A percentile compares a stretch with the other conserved stretches of the same genome.
These are phyloP conservation scores for Xylariaceae sp. DNA, from an alignment of 2,329 filamentous ascomycete genomes.

Conservation along the genomic window DNA sequence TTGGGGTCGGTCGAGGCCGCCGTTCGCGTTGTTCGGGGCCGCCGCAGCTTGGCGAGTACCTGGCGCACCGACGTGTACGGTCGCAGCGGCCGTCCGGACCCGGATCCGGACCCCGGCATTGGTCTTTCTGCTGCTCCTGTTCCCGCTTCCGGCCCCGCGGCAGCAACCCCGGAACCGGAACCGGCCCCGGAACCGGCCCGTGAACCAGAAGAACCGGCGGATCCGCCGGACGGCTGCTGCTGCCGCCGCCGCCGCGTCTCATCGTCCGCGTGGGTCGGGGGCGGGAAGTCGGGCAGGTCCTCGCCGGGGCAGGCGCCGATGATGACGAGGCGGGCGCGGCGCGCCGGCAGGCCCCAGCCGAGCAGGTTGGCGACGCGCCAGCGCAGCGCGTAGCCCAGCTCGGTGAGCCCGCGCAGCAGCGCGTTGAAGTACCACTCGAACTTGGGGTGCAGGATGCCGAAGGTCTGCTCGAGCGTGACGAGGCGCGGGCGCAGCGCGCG, in stretches of 20 bases:
- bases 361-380: constrained; percentile 55
- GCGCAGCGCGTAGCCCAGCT: constrained; percentile 58
- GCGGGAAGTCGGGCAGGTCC: constrained; percentile 56
- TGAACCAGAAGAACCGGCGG: no score
- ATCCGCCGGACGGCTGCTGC: no score
- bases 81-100: constrained; percentile 24
- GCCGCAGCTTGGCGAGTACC: constrained; percentile 30
- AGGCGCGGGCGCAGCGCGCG: constrained; percentile 54
- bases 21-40: no score
- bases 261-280: constrained; percentile 46
- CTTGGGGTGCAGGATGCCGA: constrained; percentile 50
- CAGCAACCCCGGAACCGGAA: no score
- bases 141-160: no score
- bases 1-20: no score
- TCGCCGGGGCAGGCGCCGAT: constrained; percentile 63
- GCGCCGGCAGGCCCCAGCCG: constrained; percentile 44
- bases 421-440: constrained; percentile 50
- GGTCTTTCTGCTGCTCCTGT: no score
- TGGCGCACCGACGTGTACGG: constrained; percentile 37
- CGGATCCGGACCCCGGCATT: no score
- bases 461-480: constrained; percentile 73
- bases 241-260: no score
- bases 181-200: no score
- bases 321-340: constrained; percentile 45
- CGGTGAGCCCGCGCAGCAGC: constrained; percentile 57